Percentiles rank a stretch among this genome's conserved stretches.
phyloP scores from a whole-genome alignment of 129 eudicot genomes.

The Flaveria brownii region DNA sequence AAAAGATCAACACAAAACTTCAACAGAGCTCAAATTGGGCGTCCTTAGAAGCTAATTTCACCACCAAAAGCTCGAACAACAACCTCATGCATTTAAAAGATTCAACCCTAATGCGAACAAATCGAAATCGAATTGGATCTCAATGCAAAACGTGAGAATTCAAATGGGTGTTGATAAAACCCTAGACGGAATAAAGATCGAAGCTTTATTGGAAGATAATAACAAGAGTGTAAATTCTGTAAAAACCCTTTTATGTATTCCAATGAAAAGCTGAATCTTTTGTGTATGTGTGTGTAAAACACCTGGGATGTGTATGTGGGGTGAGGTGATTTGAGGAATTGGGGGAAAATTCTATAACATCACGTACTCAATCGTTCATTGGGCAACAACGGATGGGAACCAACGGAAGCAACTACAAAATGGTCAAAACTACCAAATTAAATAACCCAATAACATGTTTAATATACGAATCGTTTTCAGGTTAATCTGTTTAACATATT shows the following conservation, averaged over 20 bases:
- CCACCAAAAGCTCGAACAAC: background rate
- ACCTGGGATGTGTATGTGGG: constrained; percentile 13
- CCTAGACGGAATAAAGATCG: constrained; percentile 28
- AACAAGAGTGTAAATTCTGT: constrained; percentile 16
- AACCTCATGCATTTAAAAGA: constrained; percentile 9
- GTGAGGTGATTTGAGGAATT: constrained; percentile 41
- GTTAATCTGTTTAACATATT: too few species aligned
- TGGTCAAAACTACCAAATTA: background rate
- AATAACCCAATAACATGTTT: too few species aligned
- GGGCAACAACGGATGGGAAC: constrained; percentile 28
- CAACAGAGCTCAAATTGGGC: background rate
- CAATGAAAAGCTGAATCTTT: constrained; percentile 25
- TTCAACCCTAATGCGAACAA: constrained; percentile 24
- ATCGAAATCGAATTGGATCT: constrained; percentile 31
- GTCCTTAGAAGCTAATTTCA: background rate
- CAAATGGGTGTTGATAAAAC: constrained; percentile 25
- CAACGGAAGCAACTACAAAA: constrained; percentile 2
- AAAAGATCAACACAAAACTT: constrained; percentile 16
- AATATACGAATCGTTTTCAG: too few species aligned
- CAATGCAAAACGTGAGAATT: background rate
- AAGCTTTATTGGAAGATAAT: constrained; percentile 15
- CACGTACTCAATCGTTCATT: constrained; percentile 37
- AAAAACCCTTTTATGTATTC: background rate
- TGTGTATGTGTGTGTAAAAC: background rate
- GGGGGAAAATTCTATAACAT: constrained; percentile 21